A percentile compares a stretch with the other conserved stretches of the same genome.
phyloP scores from a whole-genome alignment of 2,329 filamentous ascomycete species.

The Fusarium denticulatum region DNA sequence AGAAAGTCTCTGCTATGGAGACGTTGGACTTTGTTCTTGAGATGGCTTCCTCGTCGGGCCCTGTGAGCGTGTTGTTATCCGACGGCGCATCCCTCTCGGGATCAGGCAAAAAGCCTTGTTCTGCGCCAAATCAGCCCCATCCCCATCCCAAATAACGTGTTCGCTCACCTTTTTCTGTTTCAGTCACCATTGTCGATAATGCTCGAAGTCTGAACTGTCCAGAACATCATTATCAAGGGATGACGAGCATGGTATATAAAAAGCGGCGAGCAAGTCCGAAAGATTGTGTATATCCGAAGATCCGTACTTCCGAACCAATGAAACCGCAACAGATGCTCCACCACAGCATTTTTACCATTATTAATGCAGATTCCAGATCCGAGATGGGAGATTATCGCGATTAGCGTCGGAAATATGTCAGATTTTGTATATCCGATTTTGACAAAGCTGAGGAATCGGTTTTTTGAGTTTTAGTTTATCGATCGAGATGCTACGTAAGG shows the following conservation, averaged over 20 bases:
- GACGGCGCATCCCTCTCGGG: slow-evolving; percentile 16
- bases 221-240: background rate
- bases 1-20: slow-evolving; percentile 39
- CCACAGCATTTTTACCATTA: background rate
- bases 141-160: too few relatives aligned
- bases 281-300: slow-evolving; percentile 1
- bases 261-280: background rate
- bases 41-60: slow-evolving; percentile 31
- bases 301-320: slow-evolving; percentile 25
- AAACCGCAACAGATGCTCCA: background rate
- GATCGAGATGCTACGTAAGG: background rate
- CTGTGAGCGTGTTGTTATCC: slow-evolving; percentile 21
- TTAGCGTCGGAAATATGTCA: background rate
- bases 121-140: too few relatives aligned
- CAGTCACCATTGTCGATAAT: background rate
- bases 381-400: slow-evolving; percentile 2
- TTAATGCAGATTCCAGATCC: slow-evolving; percentile 4
- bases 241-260: slow-evolving; percentile 1
- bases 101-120: slow-evolving; percentile 5
- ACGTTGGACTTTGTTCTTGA: slow-evolving; percentile 31
- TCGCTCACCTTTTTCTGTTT: slow-evolving; percentile 23
- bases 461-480: background rate
- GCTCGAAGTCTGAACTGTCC: too few relatives aligned
- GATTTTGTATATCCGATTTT: slow-evolving; percentile 7
- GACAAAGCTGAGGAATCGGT: background rate